Percentiles rank a stretch among this genome's conserved stretches.
phyloP scores from a whole-genome alignment of 176 grass and related monocot species.

The Saccharum spontaneum region DNA sequence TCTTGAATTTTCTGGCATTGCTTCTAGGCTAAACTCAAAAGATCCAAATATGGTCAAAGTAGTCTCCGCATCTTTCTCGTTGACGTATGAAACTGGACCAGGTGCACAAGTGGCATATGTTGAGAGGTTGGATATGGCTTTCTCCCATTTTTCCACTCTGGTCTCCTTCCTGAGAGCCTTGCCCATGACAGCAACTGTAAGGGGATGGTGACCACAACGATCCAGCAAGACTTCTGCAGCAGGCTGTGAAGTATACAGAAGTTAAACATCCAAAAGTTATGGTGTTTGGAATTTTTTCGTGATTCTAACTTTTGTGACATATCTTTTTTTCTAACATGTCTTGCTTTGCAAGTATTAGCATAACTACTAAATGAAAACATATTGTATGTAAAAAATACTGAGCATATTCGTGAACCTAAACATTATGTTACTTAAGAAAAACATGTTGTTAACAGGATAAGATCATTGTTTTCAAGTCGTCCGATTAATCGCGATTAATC shows the following conservation, averaged over 20 bases:
- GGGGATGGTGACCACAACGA: constrained; percentile 71
- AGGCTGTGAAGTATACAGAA: constrained; percentile 32
- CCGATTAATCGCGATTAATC: no score
- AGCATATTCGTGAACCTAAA: background rate
- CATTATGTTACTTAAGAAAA: background rate
- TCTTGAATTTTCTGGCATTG: constrained; percentile 75
- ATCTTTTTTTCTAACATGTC: background rate
- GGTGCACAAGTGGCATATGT: constrained; percentile 68
- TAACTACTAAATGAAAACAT: background rate
- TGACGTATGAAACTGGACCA: constrained; percentile 78
- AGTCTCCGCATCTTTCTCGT: constrained; percentile 80
- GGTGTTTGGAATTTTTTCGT: background rate
- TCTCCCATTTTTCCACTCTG: constrained; percentile 72
- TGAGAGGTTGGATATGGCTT: constrained; percentile 76
- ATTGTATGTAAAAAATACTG: background rate
- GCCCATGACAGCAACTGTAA: constrained; percentile 84
- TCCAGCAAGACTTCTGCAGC: constrained; percentile 59
- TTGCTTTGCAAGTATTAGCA: background rate
- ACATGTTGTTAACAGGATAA: background rate
- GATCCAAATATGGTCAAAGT: constrained; percentile 83
- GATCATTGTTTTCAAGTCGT: no score
- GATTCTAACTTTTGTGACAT: constrained; percentile 3
- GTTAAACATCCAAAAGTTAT: background rate
- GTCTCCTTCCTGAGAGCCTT: constrained; percentile 85
- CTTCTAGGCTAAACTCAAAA: constrained; percentile 88